These are phyloP conservation scores for Ganoderma leucocontextum DNA, from an alignment of 1,284 basidiomycete genomes.

Conservation along the genomic window DNA sequence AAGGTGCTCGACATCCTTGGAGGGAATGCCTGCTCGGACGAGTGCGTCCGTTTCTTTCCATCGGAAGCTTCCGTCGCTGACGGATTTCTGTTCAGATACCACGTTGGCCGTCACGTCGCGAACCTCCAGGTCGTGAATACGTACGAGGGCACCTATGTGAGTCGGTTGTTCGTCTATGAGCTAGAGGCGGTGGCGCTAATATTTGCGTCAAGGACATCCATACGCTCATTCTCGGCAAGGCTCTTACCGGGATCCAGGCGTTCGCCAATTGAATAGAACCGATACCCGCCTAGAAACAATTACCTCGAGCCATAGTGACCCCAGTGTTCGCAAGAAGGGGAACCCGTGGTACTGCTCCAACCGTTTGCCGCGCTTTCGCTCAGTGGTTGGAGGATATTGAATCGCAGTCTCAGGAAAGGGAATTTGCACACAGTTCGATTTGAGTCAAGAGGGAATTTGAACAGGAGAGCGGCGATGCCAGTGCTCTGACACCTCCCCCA, in stretches of 20 bases:
- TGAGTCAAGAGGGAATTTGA: too few species aligned
- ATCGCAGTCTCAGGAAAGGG: too few species aligned
- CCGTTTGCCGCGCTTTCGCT: too few species aligned
- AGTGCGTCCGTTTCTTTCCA: conserved; percentile 60
- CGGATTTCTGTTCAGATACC: conserved; percentile 63
- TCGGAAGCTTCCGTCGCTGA: not conserved
- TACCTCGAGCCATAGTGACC: not conserved
- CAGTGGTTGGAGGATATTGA: too few species aligned
- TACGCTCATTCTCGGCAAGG: conserved; percentile 90
- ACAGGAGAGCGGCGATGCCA: too few species aligned
- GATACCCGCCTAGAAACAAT: not conserved
- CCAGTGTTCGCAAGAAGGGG: not conserved
- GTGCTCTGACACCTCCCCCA: too few species aligned
- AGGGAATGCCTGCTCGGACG: conserved; percentile 90
- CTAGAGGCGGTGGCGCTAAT: not conserved
- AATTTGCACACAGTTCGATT: too few species aligned
- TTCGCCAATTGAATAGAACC: conserved; percentile 61
- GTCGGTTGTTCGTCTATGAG: conserved; percentile 31
- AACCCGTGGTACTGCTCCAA: not conserved
- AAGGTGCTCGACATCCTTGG: conserved; percentile 89
- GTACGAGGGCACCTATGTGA: conserved; percentile 82
- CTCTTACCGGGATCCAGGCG: conserved; percentile 87
- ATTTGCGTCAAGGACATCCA: conserved; percentile 72
- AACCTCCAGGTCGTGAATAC: conserved; percentile 94
- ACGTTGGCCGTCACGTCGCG: conserved; percentile 89